Base-by-base conservation (phyloP, 768 basidiomycete genomes). In the Hemileccinum impolitum region DNA sequence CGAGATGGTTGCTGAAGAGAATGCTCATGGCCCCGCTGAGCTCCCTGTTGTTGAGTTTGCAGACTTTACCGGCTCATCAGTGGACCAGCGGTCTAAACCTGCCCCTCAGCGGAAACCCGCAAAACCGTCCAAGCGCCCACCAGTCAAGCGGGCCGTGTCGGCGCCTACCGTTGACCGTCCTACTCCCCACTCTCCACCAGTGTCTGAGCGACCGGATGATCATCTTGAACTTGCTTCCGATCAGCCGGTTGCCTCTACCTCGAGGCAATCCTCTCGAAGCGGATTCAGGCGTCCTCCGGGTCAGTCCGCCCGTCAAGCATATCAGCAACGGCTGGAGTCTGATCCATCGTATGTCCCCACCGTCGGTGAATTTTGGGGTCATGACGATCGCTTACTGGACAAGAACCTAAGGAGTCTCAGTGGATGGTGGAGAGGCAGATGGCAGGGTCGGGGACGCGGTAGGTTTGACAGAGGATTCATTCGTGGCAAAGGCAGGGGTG, bases 331-430 rank as follows among this genome's bases (percentile, higher is more conserved):
- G 26, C 74, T 95, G 21, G 85, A 90, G 49, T 74, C 70, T 11
- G 94, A 96, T 64, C 93, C 94, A 2, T 89, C 90, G 2, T 93
- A 85, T 64, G 87, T 91, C 25, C 94, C 94, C 19, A 87, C 84
- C 21, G 87, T 94, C 19, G 94, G 94, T 47, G 86, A 85, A 53
- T 96, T 96, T 63, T 96, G 91, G 92, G 85, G 89, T 5, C 94
- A 96, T 63, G 94, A 96, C 66, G 93, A 95, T 65, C 84, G 94
- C 40, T 71, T 93, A 47, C 72, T 91, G 63, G 86, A 90, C 67
- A 89, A 89, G 66, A 83, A 89, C 52, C 68, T 90, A 36, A 80
- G 91, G 36, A 86, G 84, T 62, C 69, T 94, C 39, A 91, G 88
- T 69, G 82, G 81, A 1, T 93, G 90, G 90, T 93, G 91, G 90